phyloP scores from a whole-genome alignment of 768 basidiomycete genomes.

The Suillus subalutaceus region DNA sequence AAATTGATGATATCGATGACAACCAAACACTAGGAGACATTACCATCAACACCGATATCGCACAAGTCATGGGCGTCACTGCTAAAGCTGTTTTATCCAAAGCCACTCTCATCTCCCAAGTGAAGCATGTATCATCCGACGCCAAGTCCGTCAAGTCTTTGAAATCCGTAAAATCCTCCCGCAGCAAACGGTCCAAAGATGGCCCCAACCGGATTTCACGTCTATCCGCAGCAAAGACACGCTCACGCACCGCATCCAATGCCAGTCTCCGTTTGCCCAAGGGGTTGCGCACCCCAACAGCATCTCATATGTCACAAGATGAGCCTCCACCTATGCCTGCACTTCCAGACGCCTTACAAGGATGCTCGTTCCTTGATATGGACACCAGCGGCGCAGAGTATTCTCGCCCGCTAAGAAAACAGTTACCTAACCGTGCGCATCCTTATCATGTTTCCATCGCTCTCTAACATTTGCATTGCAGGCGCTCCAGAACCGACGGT shows the following conservation, averaged over 20 bases:
- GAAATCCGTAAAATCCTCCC: conserved; percentile 22
- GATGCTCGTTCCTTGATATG: conserved; percentile 39
- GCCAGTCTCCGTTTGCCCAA: conserved; percentile 66
- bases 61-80: conserved; percentile 40
- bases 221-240: conserved; percentile 65
- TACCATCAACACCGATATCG: conserved; percentile 29
- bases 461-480: conserved; percentile 12
- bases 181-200: conserved; percentile 30
- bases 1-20: conserved; percentile 30
- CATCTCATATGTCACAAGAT: conserved; percentile 37
- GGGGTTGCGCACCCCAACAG: conserved; percentile 31
- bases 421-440: conserved; percentile 20
- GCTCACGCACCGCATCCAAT: conserved; percentile 66
- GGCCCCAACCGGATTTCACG: conserved; percentile 40
- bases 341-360: conserved; percentile 22
- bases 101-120: conserved; percentile 33
- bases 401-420: conserved; percentile 26
- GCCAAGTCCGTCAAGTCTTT: conserved; percentile 27
- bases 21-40: conserved; percentile 26
- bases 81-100: conserved; percentile 41
- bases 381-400: conserved; percentile 35
- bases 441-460: neutral
- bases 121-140: conserved; percentile 19
- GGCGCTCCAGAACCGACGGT: conserved; percentile 18
- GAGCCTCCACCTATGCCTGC: conserved; percentile 34